Percentiles rank a stretch among this genome's conserved stretches.
phyloP scores from a whole-genome alignment of 140 eudicot species.

The Oenanthe javanica region DNA sequence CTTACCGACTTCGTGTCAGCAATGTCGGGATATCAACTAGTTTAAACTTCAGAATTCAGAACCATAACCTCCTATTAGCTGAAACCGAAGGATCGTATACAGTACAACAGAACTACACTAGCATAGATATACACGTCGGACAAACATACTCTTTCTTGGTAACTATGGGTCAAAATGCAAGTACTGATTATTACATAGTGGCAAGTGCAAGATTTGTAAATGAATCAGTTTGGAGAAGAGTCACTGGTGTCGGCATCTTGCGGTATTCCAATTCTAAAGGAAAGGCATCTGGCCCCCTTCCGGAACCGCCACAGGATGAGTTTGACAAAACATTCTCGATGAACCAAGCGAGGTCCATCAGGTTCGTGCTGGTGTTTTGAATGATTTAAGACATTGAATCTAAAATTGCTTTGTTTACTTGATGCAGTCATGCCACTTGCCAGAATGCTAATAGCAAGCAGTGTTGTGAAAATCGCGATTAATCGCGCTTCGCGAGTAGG shows the following conservation, averaged over 20 bases:
- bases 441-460: background rate
- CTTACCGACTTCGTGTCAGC: constrained; percentile 89
- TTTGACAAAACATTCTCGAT: constrained; percentile 87
- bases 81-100: constrained; percentile 88
- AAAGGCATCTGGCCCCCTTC: constrained; percentile 89
- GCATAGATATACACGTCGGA: constrained; percentile 87
- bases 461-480: too few species aligned
- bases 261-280: constrained; percentile 85
- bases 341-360: constrained; percentile 95
- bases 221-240: constrained; percentile 65
- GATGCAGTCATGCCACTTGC: background rate
- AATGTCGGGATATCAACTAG: constrained; percentile 91
- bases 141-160: constrained; percentile 68
- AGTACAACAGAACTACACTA: constrained; percentile 85
- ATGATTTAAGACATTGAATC: background rate
- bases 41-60: constrained; percentile 87
- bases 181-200: constrained; percentile 84
- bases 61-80: constrained; percentile 73
- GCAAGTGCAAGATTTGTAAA: constrained; percentile 89
- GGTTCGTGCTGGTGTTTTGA: constrained; percentile 27
- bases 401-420: background rate
- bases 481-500: too few species aligned
- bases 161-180: constrained; percentile 85
- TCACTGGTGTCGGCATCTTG: constrained; percentile 80
- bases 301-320: constrained; percentile 75